Base-by-base conservation (phyloP, 208 protist species). In the Leishmania aethiopica region DNA sequence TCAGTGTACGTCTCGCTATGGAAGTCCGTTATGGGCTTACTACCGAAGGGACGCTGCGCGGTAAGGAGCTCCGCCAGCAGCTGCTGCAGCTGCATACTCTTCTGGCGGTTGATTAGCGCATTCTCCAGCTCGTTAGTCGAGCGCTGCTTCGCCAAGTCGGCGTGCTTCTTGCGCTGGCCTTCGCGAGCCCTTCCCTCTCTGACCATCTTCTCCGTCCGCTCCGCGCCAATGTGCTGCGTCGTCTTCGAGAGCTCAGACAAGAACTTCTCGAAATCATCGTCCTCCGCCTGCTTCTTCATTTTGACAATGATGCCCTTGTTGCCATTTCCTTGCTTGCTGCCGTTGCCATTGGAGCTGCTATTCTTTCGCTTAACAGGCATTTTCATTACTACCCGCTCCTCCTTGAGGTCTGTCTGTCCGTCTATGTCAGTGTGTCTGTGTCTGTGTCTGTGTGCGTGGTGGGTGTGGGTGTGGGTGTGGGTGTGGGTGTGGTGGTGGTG, bases 181-280 rank as follows among this genome's bases (percentile, higher is more conserved):
- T 85, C 79, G 45, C 89, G 84, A 59, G 51, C 7, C 81, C 82
- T 83, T 51, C 88, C 87, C 79, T 94, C 90, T 53, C 82, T 80
- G 67, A 87, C 75, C 42, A 66, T 7, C 66, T 86, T 69, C 79
- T 90, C 86, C 32, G 45, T 77, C 32, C 88, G 77, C 84, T 90
- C 83, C 78, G 72, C 79, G 7, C 90, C 90, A 15, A 84, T 85
- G 32, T 84, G 83, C 80, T 91, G 89, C 17, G 93, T 96, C n/a
- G 75, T 87, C 84, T 88, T 92, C 66, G 75, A 90, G 40, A 96
- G 88, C 8, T 92, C 88, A 37, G 88, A 89, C 5, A 96, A 86
- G 32, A 95, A 81, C 57, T 86, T 81, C 69, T 96, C 91, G 84
- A 96, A 95, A 37, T 96, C 92, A 10, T 94, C 93, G 64, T 88